Evolutionary conservation across 176 grass and related monocot genomes (phyloP).

Genomic region (Triticum monococcum): DNA sequence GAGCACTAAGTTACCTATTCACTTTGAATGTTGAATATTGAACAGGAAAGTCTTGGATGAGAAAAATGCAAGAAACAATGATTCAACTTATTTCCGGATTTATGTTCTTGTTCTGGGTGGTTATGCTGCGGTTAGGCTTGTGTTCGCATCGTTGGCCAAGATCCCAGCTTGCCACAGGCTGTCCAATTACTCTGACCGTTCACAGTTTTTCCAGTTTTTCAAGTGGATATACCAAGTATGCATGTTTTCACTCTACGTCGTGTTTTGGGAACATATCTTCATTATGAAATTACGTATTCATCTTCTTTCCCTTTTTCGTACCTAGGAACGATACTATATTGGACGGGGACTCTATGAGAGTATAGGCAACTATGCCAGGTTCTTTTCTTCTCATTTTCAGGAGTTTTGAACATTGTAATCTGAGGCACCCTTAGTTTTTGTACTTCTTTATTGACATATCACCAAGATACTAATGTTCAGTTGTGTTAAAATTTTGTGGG

Average conservation of each 20-base stretch:
- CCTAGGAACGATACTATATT: constrained; percentile 91
- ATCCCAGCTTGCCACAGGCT: constrained; percentile 93
- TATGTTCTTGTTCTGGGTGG: constrained; percentile 84
- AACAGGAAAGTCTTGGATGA: constrained; percentile 91
- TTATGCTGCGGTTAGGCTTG: constrained; percentile 70
- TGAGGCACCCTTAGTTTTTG: background rate
- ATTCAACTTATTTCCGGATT: constrained; percentile 88
- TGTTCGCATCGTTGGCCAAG: constrained; percentile 74
- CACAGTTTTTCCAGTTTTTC: constrained; percentile 97
- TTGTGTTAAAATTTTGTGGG: background rate
- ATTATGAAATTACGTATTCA: constrained; percentile 20
- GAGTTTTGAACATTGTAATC: background rate
- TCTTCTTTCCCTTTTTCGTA: constrained; percentile 31
- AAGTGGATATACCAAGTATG: constrained; percentile 99
- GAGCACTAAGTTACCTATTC: constrained; percentile 10
- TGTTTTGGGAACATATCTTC: constrained; percentile 11
- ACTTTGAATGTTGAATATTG: constrained; percentile 37
- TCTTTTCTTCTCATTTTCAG: constrained; percentile 19
- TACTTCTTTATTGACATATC: background rate
- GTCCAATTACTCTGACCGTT: constrained; percentile 66
- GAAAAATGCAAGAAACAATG: constrained; percentile 60
- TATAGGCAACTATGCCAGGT: constrained; percentile 81
- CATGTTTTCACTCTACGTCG: constrained; percentile 7
- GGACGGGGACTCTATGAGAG: constrained; percentile 91
- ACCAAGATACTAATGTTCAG: background rate